A percentile compares a stretch with the other conserved stretches of the same genome.
These are phyloP conservation scores for Psilocybe cubensis DNA, from an alignment of 768 basidiomycete genomes.

Conservation along the genomic window DNA sequence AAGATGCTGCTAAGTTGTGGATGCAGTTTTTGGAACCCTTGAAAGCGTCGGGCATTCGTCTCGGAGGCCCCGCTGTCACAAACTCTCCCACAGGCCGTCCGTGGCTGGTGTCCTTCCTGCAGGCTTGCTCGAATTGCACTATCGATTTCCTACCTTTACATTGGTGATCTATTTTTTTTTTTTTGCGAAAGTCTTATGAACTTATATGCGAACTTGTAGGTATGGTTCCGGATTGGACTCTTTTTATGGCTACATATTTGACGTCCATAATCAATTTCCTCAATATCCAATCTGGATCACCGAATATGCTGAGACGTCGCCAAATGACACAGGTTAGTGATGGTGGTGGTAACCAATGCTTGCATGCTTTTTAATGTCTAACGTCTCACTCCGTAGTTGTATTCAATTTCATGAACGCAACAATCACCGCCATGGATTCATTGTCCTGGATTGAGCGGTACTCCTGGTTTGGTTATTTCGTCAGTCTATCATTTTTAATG, in stretches of 20 bases:
- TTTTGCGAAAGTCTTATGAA: not conserved
- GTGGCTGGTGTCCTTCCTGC: constrained; percentile 58
- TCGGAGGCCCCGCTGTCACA: constrained; percentile 64
- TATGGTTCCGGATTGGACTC: constrained; percentile 60
- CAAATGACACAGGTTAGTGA: constrained; percentile 41
- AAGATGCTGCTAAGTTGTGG: constrained; percentile 58
- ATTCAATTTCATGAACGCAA: constrained; percentile 58
- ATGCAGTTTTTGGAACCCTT: constrained; percentile 59
- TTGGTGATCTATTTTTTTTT: constrained; percentile 35
- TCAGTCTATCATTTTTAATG: constrained; percentile 4
- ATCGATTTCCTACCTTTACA: constrained; percentile 55
- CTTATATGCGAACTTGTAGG: constrained; percentile 31
- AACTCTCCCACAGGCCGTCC: constrained; percentile 52
- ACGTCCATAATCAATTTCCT: constrained; percentile 53
- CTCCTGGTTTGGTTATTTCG: constrained; percentile 58
- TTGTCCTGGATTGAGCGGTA: constrained; percentile 65
- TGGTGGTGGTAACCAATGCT: not conserved
- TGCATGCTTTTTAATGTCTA: not conserved
- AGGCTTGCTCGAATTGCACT: constrained; percentile 52
- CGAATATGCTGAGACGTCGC: constrained; percentile 61
- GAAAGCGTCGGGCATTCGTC: constrained; percentile 47
- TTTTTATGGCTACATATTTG: constrained; percentile 58
- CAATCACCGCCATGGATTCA: constrained; percentile 56
- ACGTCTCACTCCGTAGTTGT: constrained; percentile 38
- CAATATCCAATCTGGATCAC: constrained; percentile 65